These are phyloP conservation scores for Ogataea ramenticola DNA, from an alignment of 805 yeast genomes.

Conservation along the genomic window DNA sequence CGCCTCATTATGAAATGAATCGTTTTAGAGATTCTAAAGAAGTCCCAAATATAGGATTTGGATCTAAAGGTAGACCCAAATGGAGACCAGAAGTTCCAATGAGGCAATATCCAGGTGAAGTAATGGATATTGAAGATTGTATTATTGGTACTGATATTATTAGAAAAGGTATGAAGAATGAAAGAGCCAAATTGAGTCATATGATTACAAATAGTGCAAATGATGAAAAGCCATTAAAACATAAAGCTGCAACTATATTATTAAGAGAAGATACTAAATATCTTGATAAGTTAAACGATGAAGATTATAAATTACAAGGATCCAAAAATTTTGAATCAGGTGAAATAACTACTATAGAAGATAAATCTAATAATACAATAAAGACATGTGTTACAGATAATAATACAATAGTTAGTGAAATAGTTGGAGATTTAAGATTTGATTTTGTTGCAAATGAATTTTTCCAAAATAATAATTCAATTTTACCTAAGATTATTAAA, in stretches of 20 bases:
- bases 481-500: conserved; percentile 72
- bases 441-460: conserved; percentile 93
- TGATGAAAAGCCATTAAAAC: conserved; percentile 16
- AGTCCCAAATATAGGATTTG: conserved; percentile 80
- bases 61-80: conserved; percentile 69
- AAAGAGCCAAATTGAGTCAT: conserved; percentile 43
- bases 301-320: conserved; percentile 32
- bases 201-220: conserved; percentile 30
- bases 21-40: conserved; percentile 23
- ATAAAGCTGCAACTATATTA: conserved; percentile 78
- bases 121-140: conserved; percentile 92
- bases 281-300: background rate
- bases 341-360: conserved; percentile 30
- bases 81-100: conserved; percentile 44
- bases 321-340: conserved; percentile 33
- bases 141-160: conserved; percentile 78
- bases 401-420: conserved; percentile 74
- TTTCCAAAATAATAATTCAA: conserved; percentile 92
- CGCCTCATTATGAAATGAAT: conserved; percentile 91
- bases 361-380: conserved; percentile 21
- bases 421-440: conserved; percentile 66
- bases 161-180: conserved; percentile 65
- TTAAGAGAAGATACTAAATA: conserved; percentile 68
- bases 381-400: conserved; percentile 76
- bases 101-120: conserved; percentile 46